These are phyloP conservation scores for Mycothermus thermophilus DNA, from an alignment of 495 filamentous ascomycete genomes.

Conservation along the genomic window DNA sequence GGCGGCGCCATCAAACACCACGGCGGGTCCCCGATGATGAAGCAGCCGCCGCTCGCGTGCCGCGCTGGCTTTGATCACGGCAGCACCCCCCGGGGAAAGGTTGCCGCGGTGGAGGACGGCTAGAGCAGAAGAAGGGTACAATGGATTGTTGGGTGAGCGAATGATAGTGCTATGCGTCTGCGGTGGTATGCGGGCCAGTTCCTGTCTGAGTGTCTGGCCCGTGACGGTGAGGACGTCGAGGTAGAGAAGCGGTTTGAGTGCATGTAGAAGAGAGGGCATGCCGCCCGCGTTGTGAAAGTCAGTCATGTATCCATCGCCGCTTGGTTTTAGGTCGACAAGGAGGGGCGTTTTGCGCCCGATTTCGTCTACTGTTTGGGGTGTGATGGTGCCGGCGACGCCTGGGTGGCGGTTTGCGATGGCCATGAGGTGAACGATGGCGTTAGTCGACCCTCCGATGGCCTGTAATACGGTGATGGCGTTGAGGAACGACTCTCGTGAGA, in stretches of 20 bases:
- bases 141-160: slow-evolving; percentile 35
- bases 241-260: slow-evolving; percentile 42
- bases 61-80: slow-evolving; percentile 48
- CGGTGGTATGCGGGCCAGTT: slow-evolving; percentile 34
- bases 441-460: slow-evolving; percentile 56
- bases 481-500: slow-evolving; percentile 47
- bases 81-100: slow-evolving; percentile 37
- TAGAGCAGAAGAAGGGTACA: slow-evolving; percentile 42
- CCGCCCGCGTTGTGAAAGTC: slow-evolving; percentile 58
- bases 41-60: slow-evolving; percentile 40
- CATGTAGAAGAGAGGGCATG: slow-evolving; percentile 44
- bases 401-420: slow-evolving; percentile 51
- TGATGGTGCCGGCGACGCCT: slow-evolving; percentile 38
- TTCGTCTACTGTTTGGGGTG: slow-evolving; percentile 42
- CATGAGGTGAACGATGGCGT: slow-evolving; percentile 52
- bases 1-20: slow-evolving; percentile 44
- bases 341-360: slow-evolving; percentile 47
- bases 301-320: slow-evolving; percentile 56
- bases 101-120: slow-evolving; percentile 40
- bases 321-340: slow-evolving; percentile 53
- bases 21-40: slow-evolving; percentile 38
- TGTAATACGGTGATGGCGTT: slow-evolving; percentile 58
- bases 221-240: slow-evolving; percentile 44
- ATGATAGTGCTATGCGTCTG: slow-evolving; percentile 36
- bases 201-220: slow-evolving; percentile 43